These are phyloP conservation scores for Bonia amplexicaulis DNA, from an alignment of 176 grass and related monocot species.

Conservation along the genomic window DNA sequence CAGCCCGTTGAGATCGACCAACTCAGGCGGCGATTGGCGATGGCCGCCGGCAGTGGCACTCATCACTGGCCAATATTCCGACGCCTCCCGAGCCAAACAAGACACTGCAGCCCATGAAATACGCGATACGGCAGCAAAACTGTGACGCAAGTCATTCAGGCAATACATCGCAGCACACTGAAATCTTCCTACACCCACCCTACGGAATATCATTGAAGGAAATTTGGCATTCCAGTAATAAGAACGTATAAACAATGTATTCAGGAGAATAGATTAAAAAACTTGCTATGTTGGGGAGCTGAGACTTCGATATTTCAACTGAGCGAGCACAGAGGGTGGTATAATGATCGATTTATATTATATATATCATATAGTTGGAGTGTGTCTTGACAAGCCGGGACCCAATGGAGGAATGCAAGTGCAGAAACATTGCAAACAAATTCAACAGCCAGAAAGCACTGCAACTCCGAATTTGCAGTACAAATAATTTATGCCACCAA, in stretches of 20 bases:
- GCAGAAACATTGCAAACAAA: constrained; percentile 19
- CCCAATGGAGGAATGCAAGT: constrained; percentile 16
- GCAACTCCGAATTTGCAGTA: constrained; percentile 21
- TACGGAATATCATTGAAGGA: not conserved
- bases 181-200: not conserved
- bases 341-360: constrained; percentile 30
- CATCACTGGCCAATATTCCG: not conserved
- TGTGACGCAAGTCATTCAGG: not conserved
- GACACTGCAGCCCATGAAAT: not conserved
- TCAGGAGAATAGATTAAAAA: not conserved
- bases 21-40: not conserved
- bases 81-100: not conserved
- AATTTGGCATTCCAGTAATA: not conserved
- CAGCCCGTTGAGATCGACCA: not conserved
- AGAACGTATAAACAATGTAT: not conserved
- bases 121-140: not conserved
- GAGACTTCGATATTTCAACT: not conserved
- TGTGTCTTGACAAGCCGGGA: not conserved
- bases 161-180: not conserved
- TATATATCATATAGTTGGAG: constrained; percentile 21
- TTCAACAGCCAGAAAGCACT: constrained; percentile 1
- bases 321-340: constrained; percentile 6
- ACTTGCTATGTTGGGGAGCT: not conserved
- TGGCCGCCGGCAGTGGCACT: not conserved
- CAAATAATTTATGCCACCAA: constrained; percentile 40